Evolutionary conservation across 179 eudicot genomes (phyloP).

Genomic region (Monotropa hypopitys): DNA sequence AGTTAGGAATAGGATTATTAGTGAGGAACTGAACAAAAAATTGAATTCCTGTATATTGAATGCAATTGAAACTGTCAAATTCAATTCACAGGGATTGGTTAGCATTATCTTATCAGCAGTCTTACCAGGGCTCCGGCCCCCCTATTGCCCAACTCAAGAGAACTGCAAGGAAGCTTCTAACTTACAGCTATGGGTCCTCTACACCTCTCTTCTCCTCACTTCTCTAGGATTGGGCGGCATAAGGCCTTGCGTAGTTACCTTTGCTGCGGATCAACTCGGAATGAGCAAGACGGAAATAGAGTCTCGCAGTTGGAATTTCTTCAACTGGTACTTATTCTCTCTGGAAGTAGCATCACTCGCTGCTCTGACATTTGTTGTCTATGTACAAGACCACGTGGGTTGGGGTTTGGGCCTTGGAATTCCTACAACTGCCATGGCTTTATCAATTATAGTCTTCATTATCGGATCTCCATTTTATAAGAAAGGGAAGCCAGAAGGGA

Average conservation of each 20-base stretch:
- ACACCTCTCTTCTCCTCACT: slow-evolving; percentile 36
- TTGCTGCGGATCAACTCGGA: slow-evolving; percentile 46
- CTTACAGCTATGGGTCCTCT: slow-evolving; percentile 30
- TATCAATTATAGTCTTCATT: slow-evolving; percentile 28
- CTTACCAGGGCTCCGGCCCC: slow-evolving; percentile 42
- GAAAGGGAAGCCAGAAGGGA: slow-evolving; percentile 37
- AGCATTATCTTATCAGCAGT: slow-evolving; percentile 35
- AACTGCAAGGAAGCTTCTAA: slow-evolving; percentile 39
- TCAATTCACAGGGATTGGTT: slow-evolving; percentile 34
- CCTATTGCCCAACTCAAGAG: slow-evolving; percentile 32
- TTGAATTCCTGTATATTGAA: too few relatives aligned
- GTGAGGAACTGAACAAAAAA: too few relatives aligned
- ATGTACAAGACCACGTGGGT: slow-evolving; percentile 40
- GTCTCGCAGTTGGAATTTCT: slow-evolving; percentile 36
- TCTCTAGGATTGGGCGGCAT: slow-evolving; percentile 43
- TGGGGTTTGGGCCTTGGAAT: slow-evolving; percentile 58
- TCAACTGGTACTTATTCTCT: slow-evolving; percentile 37
- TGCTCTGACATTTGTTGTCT: slow-evolving; percentile 39
- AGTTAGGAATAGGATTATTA: too few relatives aligned
- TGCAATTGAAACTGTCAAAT: too few relatives aligned
- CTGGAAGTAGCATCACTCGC: slow-evolving; percentile 33
- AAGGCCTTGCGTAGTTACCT: slow-evolving; percentile 44
- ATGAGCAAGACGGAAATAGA: slow-evolving; percentile 29
- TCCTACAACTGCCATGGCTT: slow-evolving; percentile 33
- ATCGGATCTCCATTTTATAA: slow-evolving; percentile 26